Evolutionary conservation across 2,329 filamentous ascomycete species (phyloP).

Genomic region (Fusarium mexicanum): DNA sequence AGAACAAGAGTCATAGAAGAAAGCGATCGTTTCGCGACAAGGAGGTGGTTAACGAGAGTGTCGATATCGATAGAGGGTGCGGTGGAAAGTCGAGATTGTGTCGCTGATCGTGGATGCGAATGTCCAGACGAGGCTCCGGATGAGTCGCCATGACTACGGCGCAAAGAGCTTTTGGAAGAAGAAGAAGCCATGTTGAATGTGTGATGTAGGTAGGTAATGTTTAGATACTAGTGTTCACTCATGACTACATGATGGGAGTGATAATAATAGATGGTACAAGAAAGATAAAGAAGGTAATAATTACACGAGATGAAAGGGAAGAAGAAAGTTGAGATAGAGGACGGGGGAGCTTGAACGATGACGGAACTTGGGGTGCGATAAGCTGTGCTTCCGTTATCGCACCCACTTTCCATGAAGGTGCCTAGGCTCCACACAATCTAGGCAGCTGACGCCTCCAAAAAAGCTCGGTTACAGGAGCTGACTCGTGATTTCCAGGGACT

Average conservation of each 20-base stretch:
- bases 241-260: conserved; percentile 40
- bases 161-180: conserved; percentile 46
- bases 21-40: conserved; percentile 87
- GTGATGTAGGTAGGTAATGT: not conserved
- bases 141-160: conserved; percentile 49
- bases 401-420: not conserved
- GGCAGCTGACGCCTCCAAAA: conserved; percentile 27
- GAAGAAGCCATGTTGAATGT: conserved; percentile 49
- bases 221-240: conserved; percentile 8
- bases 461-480: conserved; percentile 16
- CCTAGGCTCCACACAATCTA: conserved; percentile 1
- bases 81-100: conserved; percentile 43
- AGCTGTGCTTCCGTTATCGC: conserved; percentile 39
- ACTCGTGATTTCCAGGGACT: conserved; percentile 18
- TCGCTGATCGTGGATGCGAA: conserved; percentile 42
- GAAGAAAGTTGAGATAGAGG: conserved; percentile 5
- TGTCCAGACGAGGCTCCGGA: conserved; percentile 49
- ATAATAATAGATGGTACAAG: conserved; percentile 1
- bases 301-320: conserved; percentile 8
- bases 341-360: conserved; percentile 33
- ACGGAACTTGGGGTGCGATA: conserved; percentile 31
- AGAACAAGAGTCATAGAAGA: conserved; percentile 85
- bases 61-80: conserved; percentile 64
- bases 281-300: not conserved
- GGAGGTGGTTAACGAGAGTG: conserved; percentile 82